Percentiles rank a stretch among this genome's conserved stretches.
phyloP scores from a whole-genome alignment of 2,329 filamentous ascomycete species.

The Xylariales sp. region DNA sequence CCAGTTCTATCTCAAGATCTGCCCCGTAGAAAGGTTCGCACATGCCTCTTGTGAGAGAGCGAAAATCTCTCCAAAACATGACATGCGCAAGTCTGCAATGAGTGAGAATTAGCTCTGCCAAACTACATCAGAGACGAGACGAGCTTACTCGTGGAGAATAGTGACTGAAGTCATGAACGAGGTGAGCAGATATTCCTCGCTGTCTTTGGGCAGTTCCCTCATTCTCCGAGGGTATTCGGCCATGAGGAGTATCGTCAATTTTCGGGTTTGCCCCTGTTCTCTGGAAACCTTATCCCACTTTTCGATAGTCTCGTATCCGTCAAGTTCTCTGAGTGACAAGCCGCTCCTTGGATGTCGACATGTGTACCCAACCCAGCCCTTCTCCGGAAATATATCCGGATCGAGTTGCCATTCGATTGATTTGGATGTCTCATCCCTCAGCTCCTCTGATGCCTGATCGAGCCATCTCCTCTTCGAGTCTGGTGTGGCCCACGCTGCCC shows the following conservation, averaged over 20 bases:
- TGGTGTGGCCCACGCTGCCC: slow-evolving; percentile 17
- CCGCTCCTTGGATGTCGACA: slow-evolving; percentile 24
- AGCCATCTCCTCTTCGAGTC: slow-evolving; percentile 19
- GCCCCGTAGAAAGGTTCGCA: slow-evolving; percentile 30
- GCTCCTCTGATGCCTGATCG: slow-evolving; percentile 11
- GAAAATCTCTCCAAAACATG: slow-evolving; percentile 28
- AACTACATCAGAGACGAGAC: not conserved
- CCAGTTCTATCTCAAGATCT: slow-evolving; percentile 31
- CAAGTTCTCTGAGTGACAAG: slow-evolving; percentile 17
- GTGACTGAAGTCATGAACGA: slow-evolving; percentile 30
- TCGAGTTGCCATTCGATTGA: slow-evolving; percentile 28
- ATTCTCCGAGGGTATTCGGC: slow-evolving; percentile 25
- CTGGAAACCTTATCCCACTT: slow-evolving; percentile 17
- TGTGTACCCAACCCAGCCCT: slow-evolving; percentile 29
- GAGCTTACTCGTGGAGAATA: slow-evolving; percentile 28
- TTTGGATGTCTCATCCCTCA: slow-evolving; percentile 15
- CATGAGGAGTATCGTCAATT: slow-evolving; percentile 23
- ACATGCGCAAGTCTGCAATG: slow-evolving; percentile 25
- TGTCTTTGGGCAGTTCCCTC: slow-evolving; percentile 16
- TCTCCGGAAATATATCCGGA: slow-evolving; percentile 21
- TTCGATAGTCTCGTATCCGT: slow-evolving; percentile 20
- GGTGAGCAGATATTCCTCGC: slow-evolving; percentile 29
- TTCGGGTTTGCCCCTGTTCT: slow-evolving; percentile 15
- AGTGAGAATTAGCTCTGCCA: not conserved
- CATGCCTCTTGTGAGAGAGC: slow-evolving; percentile 20